Percentiles rank a stretch among this genome's conserved stretches.
Evolutionary conservation across 441 rosid species (phyloP).

Genomic region (Adansonia madagascariensis): DNA sequence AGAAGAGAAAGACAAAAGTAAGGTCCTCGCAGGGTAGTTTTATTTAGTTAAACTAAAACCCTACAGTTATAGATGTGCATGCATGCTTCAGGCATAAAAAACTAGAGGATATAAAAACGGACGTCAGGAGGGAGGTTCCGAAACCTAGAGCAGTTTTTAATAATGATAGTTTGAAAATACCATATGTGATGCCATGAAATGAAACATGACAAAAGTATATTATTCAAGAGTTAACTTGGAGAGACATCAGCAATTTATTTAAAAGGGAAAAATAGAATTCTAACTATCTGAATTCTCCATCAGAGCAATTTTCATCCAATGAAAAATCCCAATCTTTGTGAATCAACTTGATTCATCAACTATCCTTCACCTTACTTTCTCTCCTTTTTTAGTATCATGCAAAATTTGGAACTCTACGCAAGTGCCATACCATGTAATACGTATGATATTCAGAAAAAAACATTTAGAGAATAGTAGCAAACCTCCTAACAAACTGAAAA

Average conservation of each 20-base stretch:
- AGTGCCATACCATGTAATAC: background rate
- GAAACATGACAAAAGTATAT: background rate
- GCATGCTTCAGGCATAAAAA: background rate
- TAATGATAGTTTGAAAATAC: background rate
- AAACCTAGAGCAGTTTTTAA: background rate
- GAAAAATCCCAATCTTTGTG: background rate
- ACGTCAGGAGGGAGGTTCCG: background rate
- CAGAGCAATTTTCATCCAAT: background rate
- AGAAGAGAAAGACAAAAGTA: background rate
- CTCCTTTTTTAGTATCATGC: background rate
- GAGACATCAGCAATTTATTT: background rate
- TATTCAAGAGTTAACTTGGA: slow-evolving; percentile 9
- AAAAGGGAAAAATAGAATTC: background rate
- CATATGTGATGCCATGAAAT: background rate
- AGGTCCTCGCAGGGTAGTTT: background rate
- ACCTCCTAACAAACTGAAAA: background rate
- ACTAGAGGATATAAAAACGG: background rate
- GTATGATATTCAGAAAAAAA: background rate
- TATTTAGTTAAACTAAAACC: slow-evolving; percentile 9
- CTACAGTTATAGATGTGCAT: background rate
- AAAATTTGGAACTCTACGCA: background rate
- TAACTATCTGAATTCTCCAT: background rate
- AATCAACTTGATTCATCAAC: slow-evolving; percentile 11
- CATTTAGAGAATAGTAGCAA: background rate
- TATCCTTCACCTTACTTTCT: background rate